Percentiles rank a stretch among this genome's conserved stretches.
phyloP scores from a whole-genome alignment of 129 eudicot species.

The Helianthus tuberosus region DNA sequence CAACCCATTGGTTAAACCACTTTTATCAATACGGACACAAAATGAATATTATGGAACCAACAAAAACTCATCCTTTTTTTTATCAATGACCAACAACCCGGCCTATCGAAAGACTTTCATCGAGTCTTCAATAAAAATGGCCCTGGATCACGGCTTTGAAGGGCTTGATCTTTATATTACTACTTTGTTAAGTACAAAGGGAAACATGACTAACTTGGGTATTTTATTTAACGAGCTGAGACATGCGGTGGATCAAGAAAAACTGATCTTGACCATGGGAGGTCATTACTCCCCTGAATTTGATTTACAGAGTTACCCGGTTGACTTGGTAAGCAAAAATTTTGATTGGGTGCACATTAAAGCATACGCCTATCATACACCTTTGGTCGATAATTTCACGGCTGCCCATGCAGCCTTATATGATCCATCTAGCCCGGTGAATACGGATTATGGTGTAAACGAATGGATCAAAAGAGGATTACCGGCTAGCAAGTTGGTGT shows the following conservation, averaged over 20 bases:
- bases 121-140: constrained; percentile 45
- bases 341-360: constrained; percentile 6
- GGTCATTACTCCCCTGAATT: constrained; percentile 36
- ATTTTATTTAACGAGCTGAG: constrained; percentile 58
- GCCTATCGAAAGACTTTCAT: constrained; percentile 47
- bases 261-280: constrained; percentile 47
- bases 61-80: constrained; percentile 20
- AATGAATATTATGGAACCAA: constrained; percentile 21
- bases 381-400: constrained; percentile 19
- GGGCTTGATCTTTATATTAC: constrained; percentile 55
- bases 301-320: constrained; percentile 45
- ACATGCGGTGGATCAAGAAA: constrained; percentile 33
- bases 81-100: constrained; percentile 37
- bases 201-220: constrained; percentile 47
- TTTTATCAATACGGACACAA: constrained; percentile 55
- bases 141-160: constrained; percentile 43
- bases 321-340: constrained; percentile 29
- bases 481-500: constrained; percentile 31
- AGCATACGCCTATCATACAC: constrained; percentile 57
- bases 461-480: constrained; percentile 54
- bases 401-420: constrained; percentile 40
- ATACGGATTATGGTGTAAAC: constrained; percentile 44
- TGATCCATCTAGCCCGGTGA: constrained; percentile 47
- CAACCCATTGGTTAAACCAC: constrained; percentile 59
- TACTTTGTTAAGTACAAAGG: constrained; percentile 17